Base-by-base conservation (phyloP, 331 rosid genomes). In the Quercus phellos region DNA sequence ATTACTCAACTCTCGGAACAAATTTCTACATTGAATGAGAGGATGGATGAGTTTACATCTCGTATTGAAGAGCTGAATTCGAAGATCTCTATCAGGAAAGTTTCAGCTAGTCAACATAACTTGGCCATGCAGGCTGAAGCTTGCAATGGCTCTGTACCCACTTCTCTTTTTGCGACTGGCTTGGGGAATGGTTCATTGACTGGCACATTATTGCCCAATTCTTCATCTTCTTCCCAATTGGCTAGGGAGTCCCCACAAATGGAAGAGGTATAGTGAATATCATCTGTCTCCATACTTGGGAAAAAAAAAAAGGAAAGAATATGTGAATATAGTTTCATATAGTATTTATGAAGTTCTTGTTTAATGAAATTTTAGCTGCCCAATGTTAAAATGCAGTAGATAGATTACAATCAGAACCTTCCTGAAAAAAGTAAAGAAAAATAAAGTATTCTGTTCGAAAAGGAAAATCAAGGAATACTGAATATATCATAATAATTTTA, bases 1-100 rank as follows among this genome's bases (percentile, higher is more conserved):
- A 85, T 91, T 73, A 93, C 94, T 59, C 99, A 94, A 73, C 99
- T 95, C 58, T 92, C 99, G 1, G 99, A 95, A 77, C 99, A 95
- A 83, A 95, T 95, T 84, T 92, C 99, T 51, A 95, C 99, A 0
- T 83, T 95, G 81, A 93, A 87, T 81, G 97, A 90, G 90, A 85
- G 99, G 82, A 92, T 95, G 97, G 99, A 95, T 61, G 99, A 92
- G 78, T 92, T 95, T 85, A 93, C 98, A 54, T 85, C 98, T 66
- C 96, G 98, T 53, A 89, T 95, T 61, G 99, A 92, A 79, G 97
- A 95, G 79, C 78, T 95, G 79, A 95, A 89, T 84, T 84, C 93
- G 26, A 95, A 92, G 87, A 78, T 92, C 53, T 72, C 87, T 22
- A 13, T 30, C 27, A 82, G 78, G 79, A 88, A 74, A 82, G 83